Conservation (phyloP, 306 rosid genomes). For the Neltuma alba region DNA sequence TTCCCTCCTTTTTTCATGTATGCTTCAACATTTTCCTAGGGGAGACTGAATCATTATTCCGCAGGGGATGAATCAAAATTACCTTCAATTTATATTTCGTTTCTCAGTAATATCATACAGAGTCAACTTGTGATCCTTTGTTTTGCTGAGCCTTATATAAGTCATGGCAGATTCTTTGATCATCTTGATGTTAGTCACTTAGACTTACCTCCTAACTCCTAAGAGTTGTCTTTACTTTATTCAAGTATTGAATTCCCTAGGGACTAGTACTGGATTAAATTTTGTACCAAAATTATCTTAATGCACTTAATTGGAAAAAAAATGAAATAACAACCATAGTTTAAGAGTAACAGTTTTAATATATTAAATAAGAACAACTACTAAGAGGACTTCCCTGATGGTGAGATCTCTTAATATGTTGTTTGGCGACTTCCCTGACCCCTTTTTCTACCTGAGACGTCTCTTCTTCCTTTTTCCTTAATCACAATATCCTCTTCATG, state of each 20-base stretch:
- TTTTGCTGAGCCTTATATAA: background rate
- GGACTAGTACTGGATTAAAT: no score
- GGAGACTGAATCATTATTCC: conserved; percentile 3
- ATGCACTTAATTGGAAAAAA: no score
- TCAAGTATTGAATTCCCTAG: background rate
- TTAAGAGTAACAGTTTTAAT: no score
- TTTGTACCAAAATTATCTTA: no score
- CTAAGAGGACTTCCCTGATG: no score
- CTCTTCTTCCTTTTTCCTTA: background rate
- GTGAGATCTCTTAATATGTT: background rate
- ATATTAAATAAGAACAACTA: no score
- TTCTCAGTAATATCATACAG: conserved; percentile 12
- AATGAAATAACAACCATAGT: no score
- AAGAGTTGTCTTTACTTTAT: background rate
- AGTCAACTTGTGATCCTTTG: background rate
- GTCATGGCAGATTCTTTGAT: background rate
- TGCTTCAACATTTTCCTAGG: conserved; percentile 8
- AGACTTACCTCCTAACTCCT: background rate
- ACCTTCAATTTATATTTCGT: background rate
- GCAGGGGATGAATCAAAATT: background rate
- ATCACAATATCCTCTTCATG: background rate
- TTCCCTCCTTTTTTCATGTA: background rate
- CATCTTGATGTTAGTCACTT: background rate
- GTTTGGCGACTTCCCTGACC: background rate
- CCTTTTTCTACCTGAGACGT: background rate